Conservation (phyloP, 257 asterid genomes). For the Fraxinus americana region DNA sequence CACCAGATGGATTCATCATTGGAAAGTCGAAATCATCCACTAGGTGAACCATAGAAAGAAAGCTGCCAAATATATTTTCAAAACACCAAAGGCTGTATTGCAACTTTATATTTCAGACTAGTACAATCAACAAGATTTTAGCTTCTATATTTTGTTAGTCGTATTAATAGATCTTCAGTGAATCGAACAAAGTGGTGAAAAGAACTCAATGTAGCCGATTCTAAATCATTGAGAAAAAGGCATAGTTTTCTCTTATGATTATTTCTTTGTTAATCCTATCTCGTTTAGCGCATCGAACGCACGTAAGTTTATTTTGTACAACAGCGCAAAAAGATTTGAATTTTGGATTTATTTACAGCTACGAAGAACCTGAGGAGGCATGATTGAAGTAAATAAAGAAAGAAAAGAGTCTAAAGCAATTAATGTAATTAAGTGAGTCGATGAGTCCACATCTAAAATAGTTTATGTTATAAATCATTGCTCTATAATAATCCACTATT, state of each 20-base stretch:
- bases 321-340: constrained; percentile 25
- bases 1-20: constrained; percentile 46
- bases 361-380: constrained; percentile 39
- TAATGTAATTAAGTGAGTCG: no score
- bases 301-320: neutral
- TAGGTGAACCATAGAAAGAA: constrained; percentile 39
- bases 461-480: no score
- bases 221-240: neutral
- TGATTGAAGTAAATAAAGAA: constrained; percentile 48
- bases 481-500: no score
- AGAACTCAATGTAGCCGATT: neutral
- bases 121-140: neutral
- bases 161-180: constrained; percentile 9
- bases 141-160: neutral
- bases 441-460: no score
- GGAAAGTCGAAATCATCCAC: constrained; percentile 46
- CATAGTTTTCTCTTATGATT: neutral
- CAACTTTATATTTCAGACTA: no score
- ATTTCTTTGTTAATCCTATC: neutral
- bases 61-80: constrained; percentile 42
- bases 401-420: constrained; percentile 21
- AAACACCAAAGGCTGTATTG: neutral
- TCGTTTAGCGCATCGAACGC: neutral
- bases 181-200: constrained; percentile 23
- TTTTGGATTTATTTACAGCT: constrained; percentile 51